phyloP scores from a whole-genome alignment of 2,329 filamentous ascomycete genomes.

The Dissoconium aciculare region DNA sequence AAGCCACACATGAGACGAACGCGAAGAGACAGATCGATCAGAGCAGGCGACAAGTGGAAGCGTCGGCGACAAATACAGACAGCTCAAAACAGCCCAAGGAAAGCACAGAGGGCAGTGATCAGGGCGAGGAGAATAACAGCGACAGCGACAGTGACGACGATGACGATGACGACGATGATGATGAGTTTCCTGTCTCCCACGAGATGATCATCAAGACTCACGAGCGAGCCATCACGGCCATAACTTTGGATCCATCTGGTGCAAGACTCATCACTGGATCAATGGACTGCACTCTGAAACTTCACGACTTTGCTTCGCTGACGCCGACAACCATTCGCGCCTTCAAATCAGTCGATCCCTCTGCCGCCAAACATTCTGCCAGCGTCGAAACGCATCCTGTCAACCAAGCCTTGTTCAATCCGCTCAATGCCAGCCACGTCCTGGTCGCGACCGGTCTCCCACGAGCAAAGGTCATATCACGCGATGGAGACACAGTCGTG shows the following conservation, averaged over 20 bases:
- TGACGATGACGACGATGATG: constrained; percentile 54
- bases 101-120: constrained; percentile 26
- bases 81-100: neutral
- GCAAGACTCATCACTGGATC: constrained; percentile 79
- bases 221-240: constrained; percentile 68
- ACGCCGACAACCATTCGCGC: constrained; percentile 86
- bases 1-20: constrained; percentile 58
- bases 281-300: constrained; percentile 76
- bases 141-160: constrained; percentile 42
- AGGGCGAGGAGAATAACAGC: constrained; percentile 34
- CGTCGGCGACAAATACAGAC: constrained; percentile 2
- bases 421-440: constrained; percentile 61
- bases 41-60: constrained; percentile 47
- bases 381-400: constrained; percentile 74
- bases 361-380: constrained; percentile 55
- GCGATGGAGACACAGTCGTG: constrained; percentile 71
- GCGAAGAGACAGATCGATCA: constrained; percentile 67
- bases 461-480: constrained; percentile 75
- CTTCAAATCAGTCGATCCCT: constrained; percentile 85
- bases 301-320: constrained; percentile 93
- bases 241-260: constrained; percentile 73
- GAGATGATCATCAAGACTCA: constrained; percentile 89
- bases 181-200: constrained; percentile 84
- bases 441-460: constrained; percentile 79
- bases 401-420: constrained; percentile 76